Evolutionary conservation across 2,329 filamentous ascomycete species (phyloP).

Genomic region (Colletotrichum sublineola): DNA sequence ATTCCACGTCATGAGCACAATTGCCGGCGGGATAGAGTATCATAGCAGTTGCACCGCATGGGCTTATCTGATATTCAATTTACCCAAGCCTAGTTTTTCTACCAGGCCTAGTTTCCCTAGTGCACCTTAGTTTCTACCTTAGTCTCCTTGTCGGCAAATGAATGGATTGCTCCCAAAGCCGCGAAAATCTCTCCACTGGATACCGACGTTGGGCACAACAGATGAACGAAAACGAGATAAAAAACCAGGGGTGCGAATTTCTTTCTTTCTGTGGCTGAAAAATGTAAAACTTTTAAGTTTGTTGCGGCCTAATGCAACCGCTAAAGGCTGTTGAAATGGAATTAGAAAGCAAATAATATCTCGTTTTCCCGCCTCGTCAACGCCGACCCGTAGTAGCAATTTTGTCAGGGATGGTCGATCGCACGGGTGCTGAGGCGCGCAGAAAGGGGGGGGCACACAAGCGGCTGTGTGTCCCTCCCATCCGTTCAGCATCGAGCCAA

Average conservation of each 20-base stretch:
- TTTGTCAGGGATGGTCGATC: conserved; percentile 6
- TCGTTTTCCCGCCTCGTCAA: not conserved
- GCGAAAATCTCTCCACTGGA: not conserved
- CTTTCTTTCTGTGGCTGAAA: not conserved
- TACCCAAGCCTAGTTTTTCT: conserved; percentile 1
- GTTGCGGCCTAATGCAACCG: conserved; percentile 20
- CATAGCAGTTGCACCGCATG: not conserved
- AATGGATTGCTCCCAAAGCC: not conserved
- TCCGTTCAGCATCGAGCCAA: conserved; percentile 17
- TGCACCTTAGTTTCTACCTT: not conserved
- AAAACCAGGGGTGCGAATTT: conserved; percentile 16
- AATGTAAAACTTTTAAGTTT: conserved; percentile 13
- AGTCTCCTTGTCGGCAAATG: conserved; percentile 1
- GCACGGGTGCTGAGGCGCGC: conserved; percentile 29
- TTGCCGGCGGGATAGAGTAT: not conserved
- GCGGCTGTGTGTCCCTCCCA: not conserved
- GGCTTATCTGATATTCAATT: not conserved
- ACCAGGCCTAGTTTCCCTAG: not conserved
- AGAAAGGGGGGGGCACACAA: conserved; percentile 1
- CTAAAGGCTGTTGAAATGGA: not conserved
- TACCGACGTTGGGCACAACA: conserved; percentile 12
- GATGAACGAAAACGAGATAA: not conserved
- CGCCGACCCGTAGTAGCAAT: not conserved
- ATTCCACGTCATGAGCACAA: not conserved
- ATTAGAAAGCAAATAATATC: not conserved